Base-by-base conservation (phyloP, 192 early-diverging fungal species). In the Backusella tarrabulga region DNA sequence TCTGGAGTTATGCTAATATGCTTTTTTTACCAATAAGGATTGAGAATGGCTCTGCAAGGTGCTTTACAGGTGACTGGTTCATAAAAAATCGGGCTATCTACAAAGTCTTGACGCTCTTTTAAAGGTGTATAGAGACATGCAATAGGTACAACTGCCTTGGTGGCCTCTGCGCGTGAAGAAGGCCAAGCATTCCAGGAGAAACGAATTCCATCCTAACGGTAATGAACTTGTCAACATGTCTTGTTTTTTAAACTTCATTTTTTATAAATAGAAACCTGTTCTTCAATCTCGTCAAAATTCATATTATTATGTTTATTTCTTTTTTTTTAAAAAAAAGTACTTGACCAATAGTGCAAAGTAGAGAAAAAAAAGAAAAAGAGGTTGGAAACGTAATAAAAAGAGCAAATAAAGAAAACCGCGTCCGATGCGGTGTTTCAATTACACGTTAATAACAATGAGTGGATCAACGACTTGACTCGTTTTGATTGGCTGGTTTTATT, bases 111-210 rank as follows among this genome's bases (percentile, higher is more conserved):
- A 23, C 96, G 92, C 73, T 98, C 96, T 83, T 98, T 98, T 42
- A 99, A 84, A 15, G 95, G 94, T 40, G 97, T 99, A 85, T 98
- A 98, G 71, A 98, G 86, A 71, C 91, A 88, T 14, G 95, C 90
- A 80, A 98, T 95, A 38, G 98, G 98, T 0, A 99, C 95, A 26
- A 99, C 96, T 72, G 94, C 92, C 54, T 94, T 90, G n/a, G 94
- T 98, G 17, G 97, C 96, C 77, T 99, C 98, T 40, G 95, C 82
- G 44, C 95, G 92, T 34, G 95, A 95, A 79, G 92, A 91, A 17
- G 98, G 97, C 89, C 96, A 96, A 35, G 95, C 95, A 87, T 99
- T 99, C 96, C 97, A 99, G 56, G 98, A 94, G 81, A 97, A 93
- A 23, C 98, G 92, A 76, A 98, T 90, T 68, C 98, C 98, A 79